A percentile compares a stretch with the other conserved stretches of the same genome.
phyloP scores from a whole-genome alignment of 1,284 basidiomycete species.

The Tilletia walkeri region DNA sequence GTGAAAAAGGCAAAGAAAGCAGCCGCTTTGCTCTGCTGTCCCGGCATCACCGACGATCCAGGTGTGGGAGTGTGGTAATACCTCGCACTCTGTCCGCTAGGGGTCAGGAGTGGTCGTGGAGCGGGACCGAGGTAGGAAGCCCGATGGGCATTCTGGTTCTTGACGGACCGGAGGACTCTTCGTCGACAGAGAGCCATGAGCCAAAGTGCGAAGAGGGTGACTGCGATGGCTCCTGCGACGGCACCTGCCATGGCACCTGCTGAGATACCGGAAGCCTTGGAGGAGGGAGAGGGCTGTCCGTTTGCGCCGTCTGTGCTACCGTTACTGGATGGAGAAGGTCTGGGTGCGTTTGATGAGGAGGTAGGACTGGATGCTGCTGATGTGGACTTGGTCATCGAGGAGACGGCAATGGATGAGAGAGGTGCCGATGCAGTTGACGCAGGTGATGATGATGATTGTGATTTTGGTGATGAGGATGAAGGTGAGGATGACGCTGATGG shows the following conservation, averaged over 20 bases:
- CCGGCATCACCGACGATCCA: not conserved
- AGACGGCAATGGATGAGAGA: too few species aligned
- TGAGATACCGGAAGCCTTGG: constrained; percentile 1
- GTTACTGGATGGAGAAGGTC: not conserved
- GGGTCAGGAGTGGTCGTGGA: not conserved
- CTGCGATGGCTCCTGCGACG: constrained; percentile 12
- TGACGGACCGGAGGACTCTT: not conserved
- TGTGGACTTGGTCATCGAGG: too few species aligned
- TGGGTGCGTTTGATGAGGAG: not conserved
- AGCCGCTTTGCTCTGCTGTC: not conserved
- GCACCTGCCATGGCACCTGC: constrained; percentile 5
- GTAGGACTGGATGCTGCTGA: too few species aligned
- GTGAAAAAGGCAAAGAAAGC: not conserved
- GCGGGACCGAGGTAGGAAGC: constrained; percentile 11
- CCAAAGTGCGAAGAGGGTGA: constrained; percentile 4
- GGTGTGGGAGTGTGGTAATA: constrained; percentile 15
- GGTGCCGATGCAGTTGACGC: not conserved
- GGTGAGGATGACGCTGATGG: not conserved
- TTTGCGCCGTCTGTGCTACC: not conserved
- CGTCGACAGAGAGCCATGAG: not conserved
- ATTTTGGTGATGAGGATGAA: constrained; percentile 2
- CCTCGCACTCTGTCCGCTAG: not conserved
- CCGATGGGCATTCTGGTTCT: constrained; percentile 3
- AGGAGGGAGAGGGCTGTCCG: not conserved
- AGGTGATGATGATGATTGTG: not conserved